Evolutionary conservation across 176 grass and related monocot genomes (phyloP), one percentile per base, ranked within the genome.

Genomic region (Ensete glaucum): DNA sequence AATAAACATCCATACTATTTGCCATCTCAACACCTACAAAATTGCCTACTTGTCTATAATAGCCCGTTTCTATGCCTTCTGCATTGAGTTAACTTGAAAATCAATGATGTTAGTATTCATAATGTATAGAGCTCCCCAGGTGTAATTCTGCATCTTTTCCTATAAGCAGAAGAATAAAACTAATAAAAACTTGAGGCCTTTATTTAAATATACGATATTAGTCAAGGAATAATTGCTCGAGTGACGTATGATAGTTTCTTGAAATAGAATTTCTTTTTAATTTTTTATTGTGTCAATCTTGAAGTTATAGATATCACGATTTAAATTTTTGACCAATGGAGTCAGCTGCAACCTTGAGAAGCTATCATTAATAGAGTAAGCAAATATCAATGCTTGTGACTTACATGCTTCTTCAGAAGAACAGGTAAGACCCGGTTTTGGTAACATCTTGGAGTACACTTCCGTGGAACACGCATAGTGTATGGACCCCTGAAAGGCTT

Each of bases 361-460:
- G 21, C 8, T 12, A 23, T 11, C 23, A 73, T 23, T 23, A 50
- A 53, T 24, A 53, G 12, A 53, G 1, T 29, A 10, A 56, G 53
- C 14, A 8, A 54, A 74, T 24, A 54, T 24, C 8, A 74, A 56
- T 19, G 25, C 2, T 11, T 13, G 70, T 62, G 22, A 60, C 85
- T 89, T 85, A 95, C 96, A 83, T 95, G 96, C 12, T 91, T 99
- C 83, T 89, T 99, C 27, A 89, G 48, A 74, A 99, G 96, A 68
- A 88, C 91, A 67, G 96, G 91, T 67, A 99, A 62, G 63, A 99
- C 96, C 85, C 91, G 79, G 48, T 54, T 91, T 69, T 91, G 80
- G 1, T 99, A 99, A 83, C 96, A 99, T 84, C 78, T 91, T 79
- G 86, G 86, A 68, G 84, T 94, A 74, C 96, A 95, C 85, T 95